These are phyloP conservation scores for Apocynum venetum DNA, from an alignment of 257 asterid genomes.

Conservation along the genomic window DNA sequence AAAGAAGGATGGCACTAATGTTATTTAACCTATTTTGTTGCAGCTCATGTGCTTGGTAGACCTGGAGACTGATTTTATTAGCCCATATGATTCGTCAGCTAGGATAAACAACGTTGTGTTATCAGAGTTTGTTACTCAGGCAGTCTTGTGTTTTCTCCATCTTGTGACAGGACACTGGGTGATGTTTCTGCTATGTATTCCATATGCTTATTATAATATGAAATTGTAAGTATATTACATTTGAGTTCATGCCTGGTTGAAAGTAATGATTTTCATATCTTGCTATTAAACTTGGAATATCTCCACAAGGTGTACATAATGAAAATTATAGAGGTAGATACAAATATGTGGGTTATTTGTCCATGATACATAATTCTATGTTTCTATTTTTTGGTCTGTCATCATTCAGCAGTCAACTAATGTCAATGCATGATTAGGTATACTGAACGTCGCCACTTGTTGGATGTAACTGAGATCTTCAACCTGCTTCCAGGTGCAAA, in stretches of 20 bases:
- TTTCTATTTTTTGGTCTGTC: not conserved
- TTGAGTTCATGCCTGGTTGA: not conserved
- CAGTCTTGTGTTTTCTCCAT: constrained; percentile 66
- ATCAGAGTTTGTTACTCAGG: constrained; percentile 65
- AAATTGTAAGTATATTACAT: constrained; percentile 43
- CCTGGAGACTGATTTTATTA: constrained; percentile 78
- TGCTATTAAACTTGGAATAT: not conserved
- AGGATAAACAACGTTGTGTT: constrained; percentile 62
- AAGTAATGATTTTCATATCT: not conserved
- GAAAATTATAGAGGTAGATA: not conserved
- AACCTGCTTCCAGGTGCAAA: constrained; percentile 70
- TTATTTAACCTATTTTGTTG: constrained; percentile 16
- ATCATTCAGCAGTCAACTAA: constrained; percentile 15
- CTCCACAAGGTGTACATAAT: not conserved
- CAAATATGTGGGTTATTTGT: not conserved
- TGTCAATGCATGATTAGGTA: constrained; percentile 42
- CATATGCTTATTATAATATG: constrained; percentile 55
- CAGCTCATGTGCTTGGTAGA: constrained; percentile 91
- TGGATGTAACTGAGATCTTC: constrained; percentile 91
- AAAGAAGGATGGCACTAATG: constrained; percentile 7
- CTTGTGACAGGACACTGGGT: constrained; percentile 81
- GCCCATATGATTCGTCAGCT: constrained; percentile 81
- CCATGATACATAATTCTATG: not conserved
- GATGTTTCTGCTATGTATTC: constrained; percentile 66
- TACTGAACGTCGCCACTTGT: constrained; percentile 42